phyloP scores from a whole-genome alignment of 2,329 filamentous ascomycete genomes.

The Escovopsis sp. region DNA sequence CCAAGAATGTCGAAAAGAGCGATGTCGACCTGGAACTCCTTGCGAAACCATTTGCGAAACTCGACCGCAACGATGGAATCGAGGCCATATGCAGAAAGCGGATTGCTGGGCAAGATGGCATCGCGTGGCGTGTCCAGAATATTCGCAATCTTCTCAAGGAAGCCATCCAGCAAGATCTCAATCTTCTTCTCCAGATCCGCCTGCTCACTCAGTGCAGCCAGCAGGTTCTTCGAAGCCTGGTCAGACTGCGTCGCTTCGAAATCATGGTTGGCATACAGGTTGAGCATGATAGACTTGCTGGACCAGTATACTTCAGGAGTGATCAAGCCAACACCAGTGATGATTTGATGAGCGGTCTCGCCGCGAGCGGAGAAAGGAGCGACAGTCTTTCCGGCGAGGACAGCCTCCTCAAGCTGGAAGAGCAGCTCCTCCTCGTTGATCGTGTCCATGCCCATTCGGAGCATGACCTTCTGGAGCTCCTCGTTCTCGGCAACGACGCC shows the following conservation, averaged over 20 bases:
- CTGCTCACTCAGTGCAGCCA: constrained; percentile 6
- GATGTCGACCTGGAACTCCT: constrained; percentile 9
- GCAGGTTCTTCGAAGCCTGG: constrained; percentile 9
- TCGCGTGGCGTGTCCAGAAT: constrained; percentile 7
- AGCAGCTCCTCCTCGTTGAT: constrained; percentile 12
- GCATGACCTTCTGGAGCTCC: constrained; percentile 6
- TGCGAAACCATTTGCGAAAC: constrained; percentile 11
- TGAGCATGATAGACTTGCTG: constrained; percentile 10
- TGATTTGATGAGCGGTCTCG: constrained; percentile 11
- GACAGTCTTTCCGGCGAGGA: constrained; percentile 6
- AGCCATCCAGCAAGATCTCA: constrained; percentile 7
- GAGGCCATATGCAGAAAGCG: constrained; percentile 10
- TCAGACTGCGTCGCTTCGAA: constrained; percentile 6
- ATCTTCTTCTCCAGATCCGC: constrained; percentile 4
- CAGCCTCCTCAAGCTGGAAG: constrained; percentile 10
- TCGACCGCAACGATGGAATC: constrained; percentile 12
- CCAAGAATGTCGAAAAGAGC: constrained; percentile 11
- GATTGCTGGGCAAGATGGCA: constrained; percentile 6
- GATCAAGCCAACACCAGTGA: constrained; percentile 11
- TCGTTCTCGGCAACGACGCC: constrained; percentile 10
- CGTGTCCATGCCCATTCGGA: constrained; percentile 7
- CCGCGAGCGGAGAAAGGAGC: constrained; percentile 6
- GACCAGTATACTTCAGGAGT: constrained; percentile 12
- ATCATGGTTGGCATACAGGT: constrained; percentile 12
- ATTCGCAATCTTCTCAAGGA: constrained; percentile 9